phyloP scores from a whole-genome alignment of 2,329 filamentous ascomycete genomes.

The Penicillium glabrum region DNA sequence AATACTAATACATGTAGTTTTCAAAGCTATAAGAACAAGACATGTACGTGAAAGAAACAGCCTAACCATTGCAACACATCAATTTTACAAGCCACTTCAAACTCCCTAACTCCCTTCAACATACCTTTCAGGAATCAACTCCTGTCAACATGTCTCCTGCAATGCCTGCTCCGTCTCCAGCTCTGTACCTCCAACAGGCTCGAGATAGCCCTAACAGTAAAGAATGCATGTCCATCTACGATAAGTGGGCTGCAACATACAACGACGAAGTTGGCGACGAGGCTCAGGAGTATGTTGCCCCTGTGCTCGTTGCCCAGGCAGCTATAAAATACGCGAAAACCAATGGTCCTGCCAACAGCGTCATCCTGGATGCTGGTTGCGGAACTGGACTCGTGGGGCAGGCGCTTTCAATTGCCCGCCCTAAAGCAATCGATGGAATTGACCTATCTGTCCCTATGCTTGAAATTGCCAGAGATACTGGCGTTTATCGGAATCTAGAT shows the following conservation, averaged over 20 bases:
- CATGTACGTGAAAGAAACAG: neutral
- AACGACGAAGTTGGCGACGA: slow-evolving; percentile 41
- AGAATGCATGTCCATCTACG: slow-evolving; percentile 44
- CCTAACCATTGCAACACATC: neutral
- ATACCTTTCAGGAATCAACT: neutral
- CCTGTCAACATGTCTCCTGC: slow-evolving; percentile 3
- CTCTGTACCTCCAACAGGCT: slow-evolving; percentile 36
- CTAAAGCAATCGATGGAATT: slow-evolving; percentile 52
- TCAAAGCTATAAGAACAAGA: slow-evolving; percentile 7
- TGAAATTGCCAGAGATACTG: slow-evolving; percentile 49
- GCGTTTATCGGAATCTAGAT: slow-evolving; percentile 48
- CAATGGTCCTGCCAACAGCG: slow-evolving; percentile 18
- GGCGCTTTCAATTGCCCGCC: slow-evolving; percentile 46
- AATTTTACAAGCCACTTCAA: neutral
- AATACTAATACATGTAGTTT: neutral
- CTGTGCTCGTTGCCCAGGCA: slow-evolving; percentile 38
- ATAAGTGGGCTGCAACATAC: slow-evolving; percentile 50
- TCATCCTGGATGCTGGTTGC: slow-evolving; percentile 57
- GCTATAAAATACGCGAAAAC: slow-evolving; percentile 22
- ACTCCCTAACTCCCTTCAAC: neutral
- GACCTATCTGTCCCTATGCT: slow-evolving; percentile 58
- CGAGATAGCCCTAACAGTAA: slow-evolving; percentile 36
- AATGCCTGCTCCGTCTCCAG: slow-evolving; percentile 9
- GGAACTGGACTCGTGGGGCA: slow-evolving; percentile 56
- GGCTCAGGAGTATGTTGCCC: slow-evolving; percentile 43